Base-by-base conservation (phyloP, 2,329 filamentous ascomycete species). In the Myriosclerotinia curreyana region DNA sequence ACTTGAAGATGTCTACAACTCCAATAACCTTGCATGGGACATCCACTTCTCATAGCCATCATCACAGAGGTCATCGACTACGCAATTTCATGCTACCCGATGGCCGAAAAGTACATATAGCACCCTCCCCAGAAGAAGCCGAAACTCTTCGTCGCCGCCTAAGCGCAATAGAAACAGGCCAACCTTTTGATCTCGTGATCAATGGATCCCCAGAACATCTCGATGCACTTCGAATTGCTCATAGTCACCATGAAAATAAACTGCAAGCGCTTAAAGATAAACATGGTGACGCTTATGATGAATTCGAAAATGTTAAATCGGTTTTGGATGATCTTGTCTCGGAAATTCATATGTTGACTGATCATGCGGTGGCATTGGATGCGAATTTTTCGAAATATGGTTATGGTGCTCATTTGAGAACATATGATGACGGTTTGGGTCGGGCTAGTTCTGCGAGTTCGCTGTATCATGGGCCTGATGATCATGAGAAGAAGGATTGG, bases 311-410 rank as follows among this genome's bases (percentile, higher is more conserved):
- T 56, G 79, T 85, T 11, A 80, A 82, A 51, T 71, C 74, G 11
- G 81, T 86, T 67, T 76, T 88, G 14, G 80, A 83, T 64, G 74
- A 75, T 0, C 76, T 87, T n/a, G 78, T 77, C 14, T 68, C 71
- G 1, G 83, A 87, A 72, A 74, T 88, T 8, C 80, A 84, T 64
- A 64, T 79, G 66, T 75, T 87, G 60, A 80, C 78, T 2, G 79
- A 81, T 64, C 82, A 85, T 69, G 78, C 80, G 4, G 79, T 83
- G n/a, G 71, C 80, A 22, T 75, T 88, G 28, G 82, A 84, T 69
- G 83, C 83, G 42, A 87, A 83, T 71, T 88, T 88, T 71, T 80
- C 79, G 62, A 84, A 84, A 70, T 88, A 85, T 75, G 86, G 86
- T 1, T 88, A 86, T 71, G 79, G 79, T 56, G 84, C 84, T 36